Evolutionary conservation across 2,329 filamentous ascomycete genomes (phyloP).

Genomic region (Cercospora sesami): DNA sequence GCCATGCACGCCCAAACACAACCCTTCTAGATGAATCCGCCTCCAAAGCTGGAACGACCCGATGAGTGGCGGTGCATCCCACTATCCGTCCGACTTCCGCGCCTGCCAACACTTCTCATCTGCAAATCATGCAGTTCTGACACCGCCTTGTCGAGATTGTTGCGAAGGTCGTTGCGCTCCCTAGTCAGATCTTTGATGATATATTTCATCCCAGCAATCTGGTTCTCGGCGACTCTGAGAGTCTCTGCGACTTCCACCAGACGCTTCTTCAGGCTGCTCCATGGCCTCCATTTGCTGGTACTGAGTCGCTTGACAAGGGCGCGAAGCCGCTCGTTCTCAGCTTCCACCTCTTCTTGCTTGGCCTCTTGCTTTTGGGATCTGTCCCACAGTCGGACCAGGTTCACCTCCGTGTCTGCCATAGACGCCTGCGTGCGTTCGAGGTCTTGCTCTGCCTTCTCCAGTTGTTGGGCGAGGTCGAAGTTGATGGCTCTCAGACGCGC

Average conservation of each 20-base stretch:
- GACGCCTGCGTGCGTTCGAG: neutral
- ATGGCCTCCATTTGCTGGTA: conserved; percentile 10
- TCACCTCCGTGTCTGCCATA: neutral
- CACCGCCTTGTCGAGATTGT: neutral
- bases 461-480: neutral
- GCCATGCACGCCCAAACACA: neutral
- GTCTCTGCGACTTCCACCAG: conserved; percentile 1
- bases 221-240: conserved; percentile 3
- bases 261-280: conserved; percentile 2
- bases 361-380: neutral
- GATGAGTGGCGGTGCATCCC: conserved; percentile 2
- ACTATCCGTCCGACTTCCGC: conserved; percentile 1
- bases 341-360: neutral
- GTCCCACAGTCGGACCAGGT: neutral
- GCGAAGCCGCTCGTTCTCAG: conserved; percentile 1
- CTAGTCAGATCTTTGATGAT: neutral
- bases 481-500: neutral
- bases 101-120: neutral
- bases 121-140: conserved; percentile 4
- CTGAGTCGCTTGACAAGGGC: neutral
- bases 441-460: conserved; percentile 7
- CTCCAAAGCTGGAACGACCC: conserved; percentile 9
- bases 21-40: neutral
- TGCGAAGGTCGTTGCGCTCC: conserved; percentile 4
- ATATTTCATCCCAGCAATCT: conserved; percentile 2